Base-by-base conservation (phyloP, 208 protist species). In the Trypanosoma caninum region DNA sequence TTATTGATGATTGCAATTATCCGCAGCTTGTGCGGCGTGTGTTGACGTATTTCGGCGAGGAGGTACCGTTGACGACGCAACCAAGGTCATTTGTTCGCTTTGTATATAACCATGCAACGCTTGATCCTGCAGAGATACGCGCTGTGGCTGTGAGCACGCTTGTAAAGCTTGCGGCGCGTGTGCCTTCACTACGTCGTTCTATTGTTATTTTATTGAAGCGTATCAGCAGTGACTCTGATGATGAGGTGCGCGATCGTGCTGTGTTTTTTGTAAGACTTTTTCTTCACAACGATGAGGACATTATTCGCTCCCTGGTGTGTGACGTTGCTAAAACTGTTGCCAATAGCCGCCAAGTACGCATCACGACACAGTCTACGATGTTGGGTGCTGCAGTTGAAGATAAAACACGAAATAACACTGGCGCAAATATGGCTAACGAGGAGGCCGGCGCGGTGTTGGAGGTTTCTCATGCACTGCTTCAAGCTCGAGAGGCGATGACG, bases 1-100 rank as follows among this genome's bases (percentile, higher is more conserved):
- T 99, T 70, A 99, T 99, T 68, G 98, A 99, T 64, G 98, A 99
- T 85, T 99, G 98, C 76, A 98, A 99, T 72, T 99, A 95, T 79
- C 74, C 94, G 8, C 57, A 81, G 44, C 93, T 99, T 37, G 96
- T 90, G 16, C 93, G 96, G 55, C 76, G 92, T 23, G 97, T 99
- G 35, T 83, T 99, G 27, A 87, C 96, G 72, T 76, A 99, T 59
- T 78, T 99, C 10, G 97, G 96, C 14, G 79, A 97, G 61, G 94
- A 98, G 66, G 98, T 97, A n/a, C 97, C 98, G 10, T 38, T 58
- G 46, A 86, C 80, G 34, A 50, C 68, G 9, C 82, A 82, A 51
- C 95, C 97, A 38, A 81, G 83, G 40, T 82, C 79, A 55, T 99
- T 87, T 53, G 82, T 97, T 18, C 82, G 98, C 48, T 98, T 97